Evolutionary conservation across 2,329 filamentous ascomycete genomes (phyloP).

Genomic region (Pseudonectria foliicola): DNA sequence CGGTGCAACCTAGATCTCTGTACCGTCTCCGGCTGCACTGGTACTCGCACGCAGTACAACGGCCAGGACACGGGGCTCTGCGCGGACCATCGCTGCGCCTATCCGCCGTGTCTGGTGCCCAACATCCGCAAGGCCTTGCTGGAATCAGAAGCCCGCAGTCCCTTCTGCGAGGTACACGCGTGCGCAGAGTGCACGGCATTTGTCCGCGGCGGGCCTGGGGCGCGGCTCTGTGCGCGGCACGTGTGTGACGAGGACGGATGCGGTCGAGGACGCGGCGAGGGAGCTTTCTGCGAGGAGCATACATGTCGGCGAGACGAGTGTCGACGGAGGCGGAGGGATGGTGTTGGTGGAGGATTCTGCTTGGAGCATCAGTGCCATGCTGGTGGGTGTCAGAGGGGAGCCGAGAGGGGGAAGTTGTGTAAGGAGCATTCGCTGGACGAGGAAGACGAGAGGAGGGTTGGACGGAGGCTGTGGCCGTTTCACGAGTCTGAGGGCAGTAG

Average conservation of each 20-base stretch:
- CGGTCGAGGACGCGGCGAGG: slow-evolving; percentile 14
- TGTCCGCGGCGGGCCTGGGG: slow-evolving; percentile 2
- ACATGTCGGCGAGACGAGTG: slow-evolving; percentile 19
- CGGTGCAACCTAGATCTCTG: slow-evolving; percentile 22
- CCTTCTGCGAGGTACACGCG: no score
- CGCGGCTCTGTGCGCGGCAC: slow-evolving; percentile 22
- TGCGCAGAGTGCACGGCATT: no score
- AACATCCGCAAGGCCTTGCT: no score
- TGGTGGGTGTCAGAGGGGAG: slow-evolving; percentile 19
- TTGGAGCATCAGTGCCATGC: slow-evolving; percentile 20
- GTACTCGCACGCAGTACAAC: slow-evolving; percentile 10
- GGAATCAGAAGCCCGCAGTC: no score
- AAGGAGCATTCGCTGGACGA: slow-evolving; percentile 11
- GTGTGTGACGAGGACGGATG: slow-evolving; percentile 23
- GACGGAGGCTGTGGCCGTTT: slow-evolving; percentile 9
- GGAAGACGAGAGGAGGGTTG: slow-evolving; percentile 5
- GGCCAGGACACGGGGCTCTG: slow-evolving; percentile 20
- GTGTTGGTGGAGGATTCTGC: slow-evolving; percentile 15
- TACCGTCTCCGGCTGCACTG: slow-evolving; percentile 15
- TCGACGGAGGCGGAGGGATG: slow-evolving; percentile 6
- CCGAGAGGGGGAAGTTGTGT: slow-evolving; percentile 14
- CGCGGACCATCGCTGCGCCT: slow-evolving; percentile 20
- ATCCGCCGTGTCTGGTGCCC: no score
- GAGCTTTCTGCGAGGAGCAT: slow-evolving; percentile 20
- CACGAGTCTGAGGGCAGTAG: slow-evolving; percentile 18